Conservation (phyloP, 805 yeast genomes). For the Schizosaccharomyces osmophilus region DNA sequence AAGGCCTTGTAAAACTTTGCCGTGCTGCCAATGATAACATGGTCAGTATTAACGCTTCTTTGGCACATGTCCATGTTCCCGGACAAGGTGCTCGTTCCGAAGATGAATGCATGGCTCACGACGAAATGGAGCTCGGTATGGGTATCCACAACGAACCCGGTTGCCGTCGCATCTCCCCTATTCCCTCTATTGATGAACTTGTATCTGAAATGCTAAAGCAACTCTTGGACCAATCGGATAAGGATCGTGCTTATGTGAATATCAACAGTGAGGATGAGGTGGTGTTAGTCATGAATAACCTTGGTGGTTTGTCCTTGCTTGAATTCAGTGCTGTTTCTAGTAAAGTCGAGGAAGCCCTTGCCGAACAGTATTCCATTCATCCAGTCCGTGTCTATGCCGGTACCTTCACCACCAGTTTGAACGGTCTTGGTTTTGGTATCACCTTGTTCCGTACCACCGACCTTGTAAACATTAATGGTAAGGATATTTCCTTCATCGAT, state of each 20-base stretch:
- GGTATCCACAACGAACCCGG: constrained; percentile 96
- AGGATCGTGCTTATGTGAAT: constrained; percentile 59
- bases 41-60: constrained; percentile 72
- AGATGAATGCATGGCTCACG: constrained; percentile 26
- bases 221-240: constrained; percentile 36
- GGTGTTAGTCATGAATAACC: constrained; percentile 50
- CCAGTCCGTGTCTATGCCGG: constrained; percentile 56
- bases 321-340: constrained; percentile 53
- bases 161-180: constrained; percentile 31
- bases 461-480: not conserved
- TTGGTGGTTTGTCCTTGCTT: constrained; percentile 72
- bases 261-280: constrained; percentile 39
- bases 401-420: constrained; percentile 66
- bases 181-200: constrained; percentile 46
- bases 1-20: constrained; percentile 34
- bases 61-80: constrained; percentile 78
- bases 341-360: constrained; percentile 28
- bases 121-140: constrained; percentile 75
- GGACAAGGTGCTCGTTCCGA: constrained; percentile 25
- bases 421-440: constrained; percentile 77
- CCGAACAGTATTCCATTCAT: constrained; percentile 23
- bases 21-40: constrained; percentile 32
- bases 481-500: constrained; percentile 2
- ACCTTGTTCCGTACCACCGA: constrained; percentile 49
- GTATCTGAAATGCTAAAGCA: constrained; percentile 33